Evolutionary conservation across 345 rosid species (phyloP), one percentile per base, ranked within the genome.

Genomic region (Clausena lansium): DNA sequence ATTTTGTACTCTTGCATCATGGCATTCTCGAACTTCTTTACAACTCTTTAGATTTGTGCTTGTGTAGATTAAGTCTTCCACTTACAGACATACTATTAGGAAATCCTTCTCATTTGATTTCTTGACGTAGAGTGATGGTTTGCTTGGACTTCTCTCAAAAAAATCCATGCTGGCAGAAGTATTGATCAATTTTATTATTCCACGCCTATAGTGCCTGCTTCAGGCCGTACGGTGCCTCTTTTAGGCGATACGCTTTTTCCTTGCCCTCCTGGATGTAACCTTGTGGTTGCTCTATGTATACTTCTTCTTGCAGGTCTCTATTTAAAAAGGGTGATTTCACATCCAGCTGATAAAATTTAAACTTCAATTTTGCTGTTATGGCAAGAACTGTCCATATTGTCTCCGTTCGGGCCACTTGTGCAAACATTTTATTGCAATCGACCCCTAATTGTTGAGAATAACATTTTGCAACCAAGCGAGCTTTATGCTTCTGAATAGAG

Each of bases 371-470:
- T 41, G 14, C 0, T 41, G 14, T 41, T 41, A 41, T 41, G 47
- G 47, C 14, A 10, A 41, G 14, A 13, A 39, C 47, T 41, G 2
- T 11, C 2, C 0, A 0, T 41, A 41, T 41, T 2, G 14, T 10
- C 14, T 41, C 47, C 1, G 10, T 9, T 41, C 47, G 10, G 10
- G 14, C 47, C 0, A 10, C 14, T 41, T 0, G 47, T 41, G 47
- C 47, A 30, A 41, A 41, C 10, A 3, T 41, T 41, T 41, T 14
- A 9, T 41, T 39, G 9, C 2, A 39, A 39, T 10, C 47, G 9
- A 41, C 1, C 14, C 4, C 47, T 41, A 10, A 0, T 0, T 2
- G 0, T 0, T 41, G 14, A 2, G 3, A 41, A 6, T 41, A 10
- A 11, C 14, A 3, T 10, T 41, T 41, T 41, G 45, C 3, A 39